These are phyloP conservation scores for Fusarium gaditjirri DNA, from an alignment of 2,329 filamentous ascomycete genomes.

Conservation along the genomic window DNA sequence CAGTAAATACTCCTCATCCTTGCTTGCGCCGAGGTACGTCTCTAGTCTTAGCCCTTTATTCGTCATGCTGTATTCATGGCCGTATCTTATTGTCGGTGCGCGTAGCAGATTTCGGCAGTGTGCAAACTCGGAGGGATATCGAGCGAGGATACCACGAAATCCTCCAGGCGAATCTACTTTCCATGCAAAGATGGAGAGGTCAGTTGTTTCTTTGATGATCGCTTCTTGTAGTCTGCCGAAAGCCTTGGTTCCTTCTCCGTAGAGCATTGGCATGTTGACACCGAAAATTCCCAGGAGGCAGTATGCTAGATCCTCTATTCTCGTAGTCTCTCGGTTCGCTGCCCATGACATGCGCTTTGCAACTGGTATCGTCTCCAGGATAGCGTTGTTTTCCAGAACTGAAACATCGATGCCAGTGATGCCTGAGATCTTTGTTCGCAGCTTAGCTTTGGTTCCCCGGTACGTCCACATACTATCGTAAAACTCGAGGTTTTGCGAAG, in stretches of 20 bases:
- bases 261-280: conserved; percentile 20
- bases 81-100: background rate
- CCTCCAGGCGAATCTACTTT: background rate
- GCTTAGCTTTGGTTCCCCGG: background rate
- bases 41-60: background rate
- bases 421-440: background rate
- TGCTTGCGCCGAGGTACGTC: background rate
- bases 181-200: conserved; percentile 24
- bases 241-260: conserved; percentile 8
- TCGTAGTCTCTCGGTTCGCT: background rate
- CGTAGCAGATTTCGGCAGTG: background rate
- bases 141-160: background rate
- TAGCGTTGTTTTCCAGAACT: background rate
- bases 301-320: conserved; percentile 14
- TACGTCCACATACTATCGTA: background rate
- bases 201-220: conserved; percentile 13
- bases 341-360: conserved; percentile 21
- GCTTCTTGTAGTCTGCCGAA: conserved; percentile 20
- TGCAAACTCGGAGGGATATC: background rate
- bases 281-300: conserved; percentile 8
- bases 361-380: background rate
- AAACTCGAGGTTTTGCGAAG: background rate
- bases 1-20: background rate
- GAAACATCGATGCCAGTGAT: background rate
- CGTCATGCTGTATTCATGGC: background rate